phyloP scores from a whole-genome alignment of 73 alveolate species.

The Paramecium sonneborni region DNA sequence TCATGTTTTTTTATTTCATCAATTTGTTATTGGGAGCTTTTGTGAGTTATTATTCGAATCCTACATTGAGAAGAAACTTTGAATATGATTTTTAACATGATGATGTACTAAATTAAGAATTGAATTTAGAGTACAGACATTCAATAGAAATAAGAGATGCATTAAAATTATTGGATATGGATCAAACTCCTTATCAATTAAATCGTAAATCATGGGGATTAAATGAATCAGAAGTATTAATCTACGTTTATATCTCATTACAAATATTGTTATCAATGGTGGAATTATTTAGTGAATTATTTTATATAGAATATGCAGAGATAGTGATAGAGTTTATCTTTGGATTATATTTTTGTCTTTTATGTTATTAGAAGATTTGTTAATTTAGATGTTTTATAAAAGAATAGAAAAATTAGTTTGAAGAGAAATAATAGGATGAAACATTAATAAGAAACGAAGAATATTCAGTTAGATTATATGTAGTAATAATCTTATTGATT shows the following conservation, averaged over 20 bases:
- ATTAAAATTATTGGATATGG: background rate
- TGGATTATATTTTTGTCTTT: background rate
- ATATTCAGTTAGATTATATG: conserved; percentile 32
- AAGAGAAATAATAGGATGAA: background rate
- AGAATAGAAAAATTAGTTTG: background rate
- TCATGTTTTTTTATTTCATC: conserved; percentile 48
- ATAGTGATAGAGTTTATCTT: background rate
- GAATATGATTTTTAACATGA: conserved; percentile 46
- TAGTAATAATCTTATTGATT: background rate
- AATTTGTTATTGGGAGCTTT: conserved; percentile 50
- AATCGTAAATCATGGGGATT: conserved; percentile 36
- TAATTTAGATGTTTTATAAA: background rate
- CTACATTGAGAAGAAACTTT: conserved; percentile 3
- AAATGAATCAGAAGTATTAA: background rate
- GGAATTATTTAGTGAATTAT: background rate
- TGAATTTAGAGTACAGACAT: background rate
- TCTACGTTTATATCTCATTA: background rate
- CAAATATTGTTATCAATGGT: background rate
- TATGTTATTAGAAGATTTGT: background rate
- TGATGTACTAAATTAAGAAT: background rate
- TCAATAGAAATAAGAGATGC: conserved; percentile 32
- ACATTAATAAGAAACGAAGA: background rate
- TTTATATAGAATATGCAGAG: background rate
- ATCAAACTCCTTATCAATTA: conserved; percentile 16
- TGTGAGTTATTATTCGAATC: conserved; percentile 52